Percentiles rank a stretch among this genome's conserved stretches.
Conservation (phyloP, 2,329 filamentous ascomycete species). For the Botrytis elliptica region DNA sequence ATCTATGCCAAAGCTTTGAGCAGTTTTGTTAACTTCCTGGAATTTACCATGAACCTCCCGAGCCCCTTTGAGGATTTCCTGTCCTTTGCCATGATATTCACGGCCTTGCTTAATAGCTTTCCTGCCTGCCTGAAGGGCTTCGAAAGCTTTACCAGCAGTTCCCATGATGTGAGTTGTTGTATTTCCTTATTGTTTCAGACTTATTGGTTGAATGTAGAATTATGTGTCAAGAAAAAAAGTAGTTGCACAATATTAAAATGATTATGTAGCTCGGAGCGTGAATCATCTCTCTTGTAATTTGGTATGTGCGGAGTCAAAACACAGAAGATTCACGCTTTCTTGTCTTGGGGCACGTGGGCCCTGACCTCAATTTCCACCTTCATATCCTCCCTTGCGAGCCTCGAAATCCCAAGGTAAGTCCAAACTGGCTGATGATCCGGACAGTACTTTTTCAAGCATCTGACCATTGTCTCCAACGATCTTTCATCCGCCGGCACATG, state of each 20-base stretch:
- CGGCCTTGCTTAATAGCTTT: not conserved
- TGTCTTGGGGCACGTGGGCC: slow-evolving; percentile 42
- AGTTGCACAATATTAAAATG: not conserved
- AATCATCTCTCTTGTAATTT: not conserved
- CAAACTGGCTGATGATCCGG: slow-evolving; percentile 6
- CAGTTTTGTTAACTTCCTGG: not conserved
- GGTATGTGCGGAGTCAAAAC: not conserved
- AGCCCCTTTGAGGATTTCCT: not conserved
- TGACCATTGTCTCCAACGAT: not conserved
- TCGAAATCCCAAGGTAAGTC: not conserved
- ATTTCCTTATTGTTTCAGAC: not conserved
- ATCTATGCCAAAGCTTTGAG: not conserved
- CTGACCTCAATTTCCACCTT: slow-evolving; percentile 54
- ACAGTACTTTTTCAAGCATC: not conserved
- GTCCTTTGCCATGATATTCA: not conserved
- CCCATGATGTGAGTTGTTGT: not conserved
- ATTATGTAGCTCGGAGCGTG: not conserved
- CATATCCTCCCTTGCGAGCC: not conserved
- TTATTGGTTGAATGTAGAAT: not conserved
- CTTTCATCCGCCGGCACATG: slow-evolving; percentile 42
- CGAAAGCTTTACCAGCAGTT: not conserved
- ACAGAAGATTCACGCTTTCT: not conserved
- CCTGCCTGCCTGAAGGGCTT: not conserved
- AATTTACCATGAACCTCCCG: not conserved
- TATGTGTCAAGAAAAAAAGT: not conserved